These are phyloP conservation scores for Chimonanthus salicifolius DNA, from an alignment of 164 flowering plant genomes.

Conservation along the genomic window DNA sequence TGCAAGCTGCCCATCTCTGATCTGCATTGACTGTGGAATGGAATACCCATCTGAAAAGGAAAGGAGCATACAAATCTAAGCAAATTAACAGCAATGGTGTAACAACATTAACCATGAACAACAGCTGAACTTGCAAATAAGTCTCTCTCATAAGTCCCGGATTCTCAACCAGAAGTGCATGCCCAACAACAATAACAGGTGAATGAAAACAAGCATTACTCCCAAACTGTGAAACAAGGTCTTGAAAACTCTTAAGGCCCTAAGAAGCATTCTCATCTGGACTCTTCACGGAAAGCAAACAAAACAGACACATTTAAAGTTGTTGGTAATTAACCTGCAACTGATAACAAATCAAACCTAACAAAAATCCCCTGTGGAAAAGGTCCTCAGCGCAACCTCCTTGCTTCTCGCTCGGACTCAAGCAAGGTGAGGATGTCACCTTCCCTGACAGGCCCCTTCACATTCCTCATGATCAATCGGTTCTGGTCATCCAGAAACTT, in stretches of 20 bases:
- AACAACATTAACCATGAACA: too few species aligned
- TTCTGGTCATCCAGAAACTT: slow-evolving; percentile 19
- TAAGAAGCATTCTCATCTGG: neutral
- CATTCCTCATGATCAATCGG: slow-evolving; percentile 20
- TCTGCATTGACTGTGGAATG: too few species aligned
- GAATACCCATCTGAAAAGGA: too few species aligned
- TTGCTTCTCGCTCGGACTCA: slow-evolving; percentile 20
- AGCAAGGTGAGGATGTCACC: slow-evolving; percentile 18
- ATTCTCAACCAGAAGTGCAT: too few species aligned
- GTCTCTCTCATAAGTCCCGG: too few species aligned
- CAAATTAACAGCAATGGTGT: too few species aligned
- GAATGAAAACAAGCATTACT: too few species aligned
- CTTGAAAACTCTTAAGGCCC: neutral
- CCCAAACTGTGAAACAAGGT: too few species aligned
- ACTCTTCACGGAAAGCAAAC: neutral
- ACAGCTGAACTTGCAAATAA: too few species aligned
- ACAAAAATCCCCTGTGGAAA: neutral
- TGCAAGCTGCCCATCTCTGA: too few species aligned
- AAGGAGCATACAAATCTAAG: too few species aligned
- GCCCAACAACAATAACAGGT: too few species aligned
- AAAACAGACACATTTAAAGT: neutral
- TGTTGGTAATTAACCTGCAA: neutral
- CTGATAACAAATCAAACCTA: neutral
- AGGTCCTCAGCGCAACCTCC: slow-evolving; percentile 15
- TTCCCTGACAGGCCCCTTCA: slow-evolving; percentile 20